Conservation (phyloP, 352 stramenopile genomes). For the Phytopythium kandeliae region DNA sequence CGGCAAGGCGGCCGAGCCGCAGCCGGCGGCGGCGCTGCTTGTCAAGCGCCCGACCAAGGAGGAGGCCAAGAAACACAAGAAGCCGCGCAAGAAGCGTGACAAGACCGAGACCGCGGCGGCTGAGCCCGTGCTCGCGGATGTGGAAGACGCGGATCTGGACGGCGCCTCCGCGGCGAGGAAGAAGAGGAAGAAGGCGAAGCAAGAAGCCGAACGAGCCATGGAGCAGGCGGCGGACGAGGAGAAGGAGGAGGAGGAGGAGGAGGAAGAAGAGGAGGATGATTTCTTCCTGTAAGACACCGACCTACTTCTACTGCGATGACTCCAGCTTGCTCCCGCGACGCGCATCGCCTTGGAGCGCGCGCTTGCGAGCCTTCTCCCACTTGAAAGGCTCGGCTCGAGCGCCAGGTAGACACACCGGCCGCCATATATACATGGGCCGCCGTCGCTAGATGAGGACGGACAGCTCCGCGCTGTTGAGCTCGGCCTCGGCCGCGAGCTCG, state of each 20-base stretch:
- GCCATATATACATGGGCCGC: neutral
- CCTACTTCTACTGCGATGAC: neutral
- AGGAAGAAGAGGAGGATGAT: conserved; percentile 53
- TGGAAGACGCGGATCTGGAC: conserved; percentile 18
- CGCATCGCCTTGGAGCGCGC: neutral
- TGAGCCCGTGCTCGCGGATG: conserved; percentile 39
- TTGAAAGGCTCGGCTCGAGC: neutral
- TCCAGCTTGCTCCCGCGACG: neutral
- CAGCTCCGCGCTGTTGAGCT: conserved; percentile 35
- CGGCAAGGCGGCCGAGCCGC: conserved; percentile 20
- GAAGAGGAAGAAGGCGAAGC: conserved; percentile 34
- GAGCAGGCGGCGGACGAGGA: conserved; percentile 12
- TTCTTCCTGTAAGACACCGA: conserved; percentile 55
- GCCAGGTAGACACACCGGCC: neutral
- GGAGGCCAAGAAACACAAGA: conserved; percentile 66
- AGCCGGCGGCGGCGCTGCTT: conserved; percentile 30
- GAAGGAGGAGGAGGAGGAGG: conserved; percentile 18
- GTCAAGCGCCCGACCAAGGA: conserved; percentile 66
- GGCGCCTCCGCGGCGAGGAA: conserved; percentile 14
- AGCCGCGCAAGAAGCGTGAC: conserved; percentile 39
- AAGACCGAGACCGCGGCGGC: conserved; percentile 21
- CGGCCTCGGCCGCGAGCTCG: conserved; percentile 42
- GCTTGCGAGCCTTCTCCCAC: conserved; percentile 2
- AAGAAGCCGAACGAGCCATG: conserved; percentile 10
- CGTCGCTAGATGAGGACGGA: conserved; percentile 63